Evolutionary conservation across 83 land plant species (phyloP).

Genomic region (Picea mariana): DNA sequence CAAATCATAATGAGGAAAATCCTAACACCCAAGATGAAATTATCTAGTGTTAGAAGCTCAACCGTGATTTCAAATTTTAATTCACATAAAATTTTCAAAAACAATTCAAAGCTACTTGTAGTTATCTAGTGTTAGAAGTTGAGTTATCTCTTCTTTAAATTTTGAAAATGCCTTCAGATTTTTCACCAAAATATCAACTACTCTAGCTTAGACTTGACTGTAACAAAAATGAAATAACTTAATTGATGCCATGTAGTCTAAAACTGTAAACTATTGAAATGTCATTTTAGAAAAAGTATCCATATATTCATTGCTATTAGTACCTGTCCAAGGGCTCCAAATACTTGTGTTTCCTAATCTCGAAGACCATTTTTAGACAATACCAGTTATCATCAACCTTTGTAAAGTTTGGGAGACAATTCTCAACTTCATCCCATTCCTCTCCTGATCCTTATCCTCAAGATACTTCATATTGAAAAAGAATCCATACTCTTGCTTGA

Average conservation of each 20-base stretch:
- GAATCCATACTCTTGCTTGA: no score
- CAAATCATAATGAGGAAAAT: no score
- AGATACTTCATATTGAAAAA: no score
- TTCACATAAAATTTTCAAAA: background rate
- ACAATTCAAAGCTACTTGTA: constrained; percentile 47
- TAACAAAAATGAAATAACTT: background rate
- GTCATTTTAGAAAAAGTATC: background rate
- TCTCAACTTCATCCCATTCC: constrained; percentile 92
- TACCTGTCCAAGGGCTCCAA: constrained; percentile 91
- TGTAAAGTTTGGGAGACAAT: constrained; percentile 84
- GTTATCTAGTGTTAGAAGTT: constrained; percentile 75
- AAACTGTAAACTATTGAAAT: background rate
- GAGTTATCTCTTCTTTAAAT: constrained; percentile 84
- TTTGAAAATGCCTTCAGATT: constrained; percentile 77
- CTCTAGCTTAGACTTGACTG: constrained; percentile 77
- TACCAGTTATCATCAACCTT: constrained; percentile 92
- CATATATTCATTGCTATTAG: constrained; percentile 1
- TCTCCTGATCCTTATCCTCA: constrained; percentile 77
- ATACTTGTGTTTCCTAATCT: constrained; percentile 90
- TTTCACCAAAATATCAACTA: constrained; percentile 82
- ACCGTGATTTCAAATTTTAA: background rate
- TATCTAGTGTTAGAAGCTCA: no score
- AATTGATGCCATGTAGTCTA: background rate
- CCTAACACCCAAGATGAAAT: no score
- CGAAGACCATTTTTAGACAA: constrained; percentile 91